Conservation (phyloP, 2,329 filamentous ascomycete genomes). For the Trichoderma atrobrunneum region DNA sequence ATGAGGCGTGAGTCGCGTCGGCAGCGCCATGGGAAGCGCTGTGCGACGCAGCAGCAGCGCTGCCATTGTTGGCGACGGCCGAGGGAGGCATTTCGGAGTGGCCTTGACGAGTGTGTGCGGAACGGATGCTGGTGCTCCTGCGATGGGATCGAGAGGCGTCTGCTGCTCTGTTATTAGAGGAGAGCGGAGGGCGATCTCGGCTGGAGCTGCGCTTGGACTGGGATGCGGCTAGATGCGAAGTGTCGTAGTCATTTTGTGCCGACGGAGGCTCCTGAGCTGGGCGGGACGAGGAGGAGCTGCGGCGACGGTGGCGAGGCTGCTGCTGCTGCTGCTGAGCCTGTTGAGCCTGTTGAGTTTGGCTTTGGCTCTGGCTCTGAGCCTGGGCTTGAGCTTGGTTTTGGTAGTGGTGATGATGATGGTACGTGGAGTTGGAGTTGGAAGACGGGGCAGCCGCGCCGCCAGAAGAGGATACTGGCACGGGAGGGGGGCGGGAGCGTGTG, state of each 20-base stretch:
- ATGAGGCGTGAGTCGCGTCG: conserved; percentile 37
- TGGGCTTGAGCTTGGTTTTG: conserved; percentile 3
- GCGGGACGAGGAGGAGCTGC: conserved; percentile 42
- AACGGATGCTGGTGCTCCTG: conserved; percentile 52
- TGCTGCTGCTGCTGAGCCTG: conserved; percentile 22
- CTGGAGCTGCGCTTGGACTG: conserved; percentile 63
- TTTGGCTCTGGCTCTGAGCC: not conserved
- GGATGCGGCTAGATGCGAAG: conserved; percentile 60
- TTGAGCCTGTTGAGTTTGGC: conserved; percentile 12
- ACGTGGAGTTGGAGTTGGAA: conserved; percentile 21
- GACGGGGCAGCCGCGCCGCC: conserved; percentile 24
- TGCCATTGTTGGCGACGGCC: conserved; percentile 53
- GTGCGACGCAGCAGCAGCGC: conserved; percentile 50
- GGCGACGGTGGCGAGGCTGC: conserved; percentile 38
- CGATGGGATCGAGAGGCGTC: conserved; percentile 41
- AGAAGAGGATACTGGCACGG: conserved; percentile 21
- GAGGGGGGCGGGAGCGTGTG: conserved; percentile 33
- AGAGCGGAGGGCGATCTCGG: conserved; percentile 53
- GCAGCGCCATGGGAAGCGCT: conserved; percentile 36
- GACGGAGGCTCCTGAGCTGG: conserved; percentile 44
- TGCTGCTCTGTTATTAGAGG: conserved; percentile 42
- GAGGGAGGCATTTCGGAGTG: conserved; percentile 49
- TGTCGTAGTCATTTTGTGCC: conserved; percentile 70
- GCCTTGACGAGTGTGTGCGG: conserved; percentile 37
- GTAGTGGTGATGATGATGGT: conserved; percentile 16